Evolutionary conservation across 345 rosid genomes (phyloP), one percentile per base, ranked within the genome.

Genomic region (Chamaenerion angustifolium): DNA sequence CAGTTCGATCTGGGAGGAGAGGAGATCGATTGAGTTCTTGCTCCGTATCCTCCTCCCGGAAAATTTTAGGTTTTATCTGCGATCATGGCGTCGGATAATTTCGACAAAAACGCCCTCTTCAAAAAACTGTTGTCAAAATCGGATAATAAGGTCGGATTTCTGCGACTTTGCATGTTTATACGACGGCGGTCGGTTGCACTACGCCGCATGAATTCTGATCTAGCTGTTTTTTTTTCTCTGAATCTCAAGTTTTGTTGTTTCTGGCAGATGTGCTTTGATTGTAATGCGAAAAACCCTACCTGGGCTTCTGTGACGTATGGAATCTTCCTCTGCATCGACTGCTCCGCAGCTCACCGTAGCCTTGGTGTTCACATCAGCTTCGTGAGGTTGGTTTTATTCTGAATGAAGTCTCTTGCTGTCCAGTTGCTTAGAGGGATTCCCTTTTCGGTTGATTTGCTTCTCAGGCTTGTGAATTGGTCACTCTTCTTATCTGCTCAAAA

Each of bases 241-340:
- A 77, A 67, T 70, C 73, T 64, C 54, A 48, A 43, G 15, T 19
- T 68, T 52, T 37, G 25, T 50, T 35, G n/a, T 13, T 40, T 13
- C 35, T 43, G 48, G 27, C 63, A 93, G 99, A 85, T 88, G 57
- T 93, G 99, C 58, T 93, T 88, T 43, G 99, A 93, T 73, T 93
- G 99, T 58, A 88, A 85, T 74, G 92, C 97, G 23, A 93, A 79
- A 80, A 93, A 82, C 49, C 99, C 99, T 9, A 82, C 92, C 0
- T 93, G 99, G 99, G 94, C 99, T 0, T 93, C 97, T 15, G 99
- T 93, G 49, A 93, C 99, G 0, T 93, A 88, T 45, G 99, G 99
- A 60, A 73, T 93, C 75, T 93, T 93, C 67, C 94, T 93, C 52
- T 88, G 99, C 66, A 88, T 93, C 52, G 99, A 88, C 72, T 93